phyloP scores from a whole-genome alignment of 208 protist genomes.

The Trypanosoma melophagium region DNA sequence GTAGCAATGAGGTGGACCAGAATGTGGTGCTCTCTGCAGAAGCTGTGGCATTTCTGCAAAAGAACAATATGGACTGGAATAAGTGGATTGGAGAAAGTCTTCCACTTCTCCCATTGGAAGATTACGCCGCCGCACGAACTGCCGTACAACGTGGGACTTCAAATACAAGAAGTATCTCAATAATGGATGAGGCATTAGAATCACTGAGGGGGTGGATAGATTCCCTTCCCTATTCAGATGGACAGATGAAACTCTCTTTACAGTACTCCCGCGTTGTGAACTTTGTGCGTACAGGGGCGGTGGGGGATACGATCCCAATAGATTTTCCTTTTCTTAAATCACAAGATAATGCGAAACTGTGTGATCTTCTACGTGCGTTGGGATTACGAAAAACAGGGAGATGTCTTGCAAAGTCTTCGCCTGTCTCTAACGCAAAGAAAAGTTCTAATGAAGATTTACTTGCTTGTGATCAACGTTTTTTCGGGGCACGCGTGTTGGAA shows the following conservation, averaged over 20 bases:
- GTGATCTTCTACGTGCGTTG: conserved; percentile 28
- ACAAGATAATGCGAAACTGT: conserved; percentile 20
- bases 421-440: not conserved
- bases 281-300: not conserved
- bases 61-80: conserved; percentile 69
- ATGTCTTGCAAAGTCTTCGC: conserved; percentile 7
- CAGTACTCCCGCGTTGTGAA: not conserved
- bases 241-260: not conserved
- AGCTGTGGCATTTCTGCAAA: conserved; percentile 53
- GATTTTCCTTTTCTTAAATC: conserved; percentile 23
- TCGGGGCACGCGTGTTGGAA: conserved; percentile 42
- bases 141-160: not conserved
- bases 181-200: not conserved
- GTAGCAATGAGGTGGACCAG: conserved; percentile 16
- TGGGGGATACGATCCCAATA: conserved; percentile 6
- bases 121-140: conserved; percentile 23
- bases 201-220: conserved; percentile 14
- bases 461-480: conserved; percentile 16
- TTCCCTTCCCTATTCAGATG: not conserved
- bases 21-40: conserved; percentile 36
- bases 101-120: conserved; percentile 36
- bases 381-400: conserved; percentile 2
- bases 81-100: conserved; percentile 54
- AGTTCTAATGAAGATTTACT: not conserved
- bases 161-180: not conserved